Percentiles rank a stretch among this genome's conserved stretches.
Evolutionary conservation across 2,329 filamentous ascomycete species (phyloP).

Genomic region (Ophiostoma montium): DNA sequence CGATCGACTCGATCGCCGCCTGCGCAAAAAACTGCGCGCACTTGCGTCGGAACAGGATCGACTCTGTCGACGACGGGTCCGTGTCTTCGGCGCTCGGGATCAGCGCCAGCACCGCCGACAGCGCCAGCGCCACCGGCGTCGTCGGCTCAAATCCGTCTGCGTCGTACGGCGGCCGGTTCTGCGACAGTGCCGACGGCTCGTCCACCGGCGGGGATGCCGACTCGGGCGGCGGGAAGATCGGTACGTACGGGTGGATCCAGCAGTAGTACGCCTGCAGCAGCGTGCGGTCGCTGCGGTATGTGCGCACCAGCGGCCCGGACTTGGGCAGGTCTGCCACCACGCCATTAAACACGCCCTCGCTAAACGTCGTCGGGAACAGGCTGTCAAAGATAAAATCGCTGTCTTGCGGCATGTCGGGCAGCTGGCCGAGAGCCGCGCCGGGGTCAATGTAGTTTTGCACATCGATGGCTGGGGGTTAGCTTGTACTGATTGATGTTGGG

Average conservation of each 20-base stretch:
- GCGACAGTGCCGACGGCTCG: slow-evolving; percentile 21
- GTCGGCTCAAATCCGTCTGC: slow-evolving; percentile 23
- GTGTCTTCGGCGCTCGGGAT: slow-evolving; percentile 30
- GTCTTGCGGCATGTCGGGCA: slow-evolving; percentile 31
- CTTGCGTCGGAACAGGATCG: slow-evolving; percentile 28
- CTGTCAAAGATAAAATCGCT: slow-evolving; percentile 34
- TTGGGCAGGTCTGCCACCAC: slow-evolving; percentile 7
- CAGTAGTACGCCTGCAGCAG: slow-evolving; percentile 38
- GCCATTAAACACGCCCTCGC: slow-evolving; percentile 9
- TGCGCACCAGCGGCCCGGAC: slow-evolving; percentile 23
- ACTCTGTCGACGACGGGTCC: slow-evolving; percentile 23
- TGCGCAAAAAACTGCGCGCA: slow-evolving; percentile 35
- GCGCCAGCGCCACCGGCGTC: slow-evolving; percentile 30
- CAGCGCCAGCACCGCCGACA: slow-evolving; percentile 33
- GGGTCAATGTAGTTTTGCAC: slow-evolving; percentile 30
- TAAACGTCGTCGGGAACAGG: slow-evolving; percentile 20
- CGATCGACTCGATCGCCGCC: slow-evolving; percentile 32
- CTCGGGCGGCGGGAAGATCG: slow-evolving; percentile 31
- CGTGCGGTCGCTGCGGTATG: slow-evolving; percentile 26
- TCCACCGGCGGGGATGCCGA: slow-evolving; percentile 17
- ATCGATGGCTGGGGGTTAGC: slow-evolving; percentile 17
- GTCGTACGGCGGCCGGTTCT: slow-evolving; percentile 23
- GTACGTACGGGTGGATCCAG: slow-evolving; percentile 36
- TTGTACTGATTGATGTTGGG: neutral
- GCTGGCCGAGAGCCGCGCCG: slow-evolving; percentile 31